Evolutionary conservation across 2,329 filamentous ascomycete species (phyloP), one percentile per base, ranked within the genome.

Genomic region (Ceratocystis lukuohia): DNA sequence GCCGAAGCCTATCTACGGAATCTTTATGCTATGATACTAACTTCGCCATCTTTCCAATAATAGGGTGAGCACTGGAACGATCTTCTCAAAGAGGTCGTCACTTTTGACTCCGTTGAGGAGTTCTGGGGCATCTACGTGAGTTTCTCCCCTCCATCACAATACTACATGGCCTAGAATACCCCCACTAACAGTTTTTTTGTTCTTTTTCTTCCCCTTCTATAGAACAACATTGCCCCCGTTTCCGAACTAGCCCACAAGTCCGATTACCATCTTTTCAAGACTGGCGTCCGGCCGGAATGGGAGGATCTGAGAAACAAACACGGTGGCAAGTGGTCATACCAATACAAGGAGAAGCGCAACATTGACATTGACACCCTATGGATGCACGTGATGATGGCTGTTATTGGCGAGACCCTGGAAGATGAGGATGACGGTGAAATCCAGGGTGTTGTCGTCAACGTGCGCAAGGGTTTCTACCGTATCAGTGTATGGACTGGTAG

Each of bases 61-160:
- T 56, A 96, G 91, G 91, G 91, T 70, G 91, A 97, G 77, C 96
- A 96, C 83, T 99, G 95, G 94, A 95, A 95, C 71, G 94, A 99
- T 75, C 81, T 97, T 69, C 80, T 99, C 70, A 99, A 99, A 80
- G 91, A 99, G 77, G 93, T 99, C 72, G 96, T 99, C 74, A 96
- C 91, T 67, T 97, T 99, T 74, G 91, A 96, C 79, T 96, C 92
- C 2, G 94, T 99, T 30, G 94, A 99, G 79, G 95, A 99, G 77
- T 99, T 99, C 79, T 99, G 94, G 94, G 94, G 94, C 68, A 90
- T 99, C 75, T 97, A 97, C 78, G 95, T 99, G 83, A 76, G 92
- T 81, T 48, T 50, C 28, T 28, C 25, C 37, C 37, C 37, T 41
- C 37, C 37, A 6, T 15, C 48, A 48, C 41, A 33, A 20, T 20